phyloP scores from a whole-genome alignment of 2,329 filamentous ascomycete species.

The Ophiocordyceps camponoti-leonardi region DNA sequence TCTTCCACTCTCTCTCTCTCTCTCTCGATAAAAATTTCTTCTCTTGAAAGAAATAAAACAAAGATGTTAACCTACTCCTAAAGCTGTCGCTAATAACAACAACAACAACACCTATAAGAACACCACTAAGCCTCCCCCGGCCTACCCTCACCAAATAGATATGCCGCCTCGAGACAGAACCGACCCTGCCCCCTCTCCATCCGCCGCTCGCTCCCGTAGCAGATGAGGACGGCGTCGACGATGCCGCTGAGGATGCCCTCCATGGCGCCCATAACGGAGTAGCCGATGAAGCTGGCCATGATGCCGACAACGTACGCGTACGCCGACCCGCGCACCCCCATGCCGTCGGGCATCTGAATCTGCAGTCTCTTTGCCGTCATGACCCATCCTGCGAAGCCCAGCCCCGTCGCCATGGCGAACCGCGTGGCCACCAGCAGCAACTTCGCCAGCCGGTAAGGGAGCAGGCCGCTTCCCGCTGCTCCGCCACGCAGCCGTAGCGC shows the following conservation, averaged over 20 bases:
- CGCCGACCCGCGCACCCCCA: slow-evolving; percentile 55
- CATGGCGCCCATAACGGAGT: slow-evolving; percentile 81
- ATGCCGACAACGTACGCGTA: slow-evolving; percentile 92
- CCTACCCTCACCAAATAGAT: slow-evolving; percentile 60
- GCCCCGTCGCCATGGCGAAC: slow-evolving; percentile 74
- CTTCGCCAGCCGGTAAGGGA: slow-evolving; percentile 82
- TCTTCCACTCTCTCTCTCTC: no score
- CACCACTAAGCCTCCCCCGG: slow-evolving; percentile 3
- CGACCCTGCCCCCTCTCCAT: slow-evolving; percentile 50
- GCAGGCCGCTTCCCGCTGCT: slow-evolving; percentile 31
- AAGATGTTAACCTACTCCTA: no score
- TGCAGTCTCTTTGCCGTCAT: slow-evolving; percentile 68
- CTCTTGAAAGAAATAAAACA: no score
- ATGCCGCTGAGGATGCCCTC: slow-evolving; percentile 78
- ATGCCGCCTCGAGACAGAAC: slow-evolving; percentile 83
- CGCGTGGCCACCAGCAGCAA: slow-evolving; percentile 79
- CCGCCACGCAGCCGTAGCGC: slow-evolving; percentile 26
- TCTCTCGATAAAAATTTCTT: no score
- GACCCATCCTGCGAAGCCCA: slow-evolving; percentile 95
- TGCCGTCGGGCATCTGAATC: slow-evolving; percentile 35
- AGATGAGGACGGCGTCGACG: slow-evolving; percentile 76
- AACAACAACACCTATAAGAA: slow-evolving; percentile 1
- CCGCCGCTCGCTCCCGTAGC: slow-evolving; percentile 78
- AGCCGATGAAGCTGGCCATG: slow-evolving; percentile 86
- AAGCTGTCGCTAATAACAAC: neutral